These are phyloP conservation scores for Scedosporium apiospermum DNA, from an alignment of 2,329 filamentous ascomycete genomes.

Conservation along the genomic window DNA sequence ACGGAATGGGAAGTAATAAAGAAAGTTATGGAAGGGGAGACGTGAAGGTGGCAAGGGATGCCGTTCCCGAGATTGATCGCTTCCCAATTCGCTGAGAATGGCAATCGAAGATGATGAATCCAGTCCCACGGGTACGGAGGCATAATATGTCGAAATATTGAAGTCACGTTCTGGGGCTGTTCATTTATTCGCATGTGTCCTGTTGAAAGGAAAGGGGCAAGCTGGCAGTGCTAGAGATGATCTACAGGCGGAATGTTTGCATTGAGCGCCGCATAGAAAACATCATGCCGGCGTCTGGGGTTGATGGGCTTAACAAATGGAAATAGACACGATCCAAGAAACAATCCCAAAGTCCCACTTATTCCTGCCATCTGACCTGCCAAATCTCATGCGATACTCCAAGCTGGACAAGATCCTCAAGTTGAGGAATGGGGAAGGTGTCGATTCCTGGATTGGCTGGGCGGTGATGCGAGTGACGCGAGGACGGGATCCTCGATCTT, in stretches of 20 bases:
- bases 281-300: not conserved
- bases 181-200: not conserved
- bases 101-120: not conserved
- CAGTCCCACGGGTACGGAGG: not conserved
- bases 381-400: not conserved
- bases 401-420: not conserved
- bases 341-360: not conserved
- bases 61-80: not conserved
- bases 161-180: not conserved
- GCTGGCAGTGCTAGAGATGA: not conserved
- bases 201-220: not conserved
- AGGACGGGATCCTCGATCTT: not conserved
- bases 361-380: not conserved
- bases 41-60: not conserved
- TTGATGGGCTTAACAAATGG: not conserved
- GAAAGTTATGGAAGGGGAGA: not conserved
- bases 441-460: not conserved
- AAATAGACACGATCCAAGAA: not conserved
- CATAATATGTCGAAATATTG: not conserved
- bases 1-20: not conserved
- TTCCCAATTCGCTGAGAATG: not conserved
- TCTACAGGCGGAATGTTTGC: not conserved
- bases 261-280: constrained; percentile 3
- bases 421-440: not conserved
- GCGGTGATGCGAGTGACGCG: not conserved